Evolutionary conservation across 495 filamentous ascomycete genomes (phyloP).

Genomic region (Chlorociboria aeruginascens): DNA sequence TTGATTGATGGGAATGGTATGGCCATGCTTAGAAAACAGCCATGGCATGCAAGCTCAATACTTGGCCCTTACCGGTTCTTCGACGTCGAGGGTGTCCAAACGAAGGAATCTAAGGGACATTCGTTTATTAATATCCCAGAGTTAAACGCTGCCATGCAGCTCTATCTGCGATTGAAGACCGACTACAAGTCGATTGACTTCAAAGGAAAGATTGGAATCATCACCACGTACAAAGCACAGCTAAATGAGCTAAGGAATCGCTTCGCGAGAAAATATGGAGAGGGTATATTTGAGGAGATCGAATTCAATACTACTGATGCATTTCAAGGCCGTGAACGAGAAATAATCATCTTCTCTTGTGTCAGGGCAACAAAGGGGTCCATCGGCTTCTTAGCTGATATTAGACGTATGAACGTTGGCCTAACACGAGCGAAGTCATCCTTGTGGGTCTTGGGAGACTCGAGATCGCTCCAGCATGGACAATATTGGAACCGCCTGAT

Average conservation of each 20-base stretch:
- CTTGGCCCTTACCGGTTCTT: slow-evolving; percentile 97
- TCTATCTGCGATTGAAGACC: slow-evolving; percentile 63
- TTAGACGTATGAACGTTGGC: slow-evolving; percentile 98
- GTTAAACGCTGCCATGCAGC: slow-evolving; percentile 66
- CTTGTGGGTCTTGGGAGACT: slow-evolving; percentile 90
- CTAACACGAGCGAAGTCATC: slow-evolving; percentile 92
- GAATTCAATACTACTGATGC: slow-evolving; percentile 99
- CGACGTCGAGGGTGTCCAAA: slow-evolving; percentile 82
- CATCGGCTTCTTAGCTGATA: slow-evolving; percentile 96
- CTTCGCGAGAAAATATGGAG: slow-evolving; percentile 61
- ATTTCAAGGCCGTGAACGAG: slow-evolving; percentile 92
- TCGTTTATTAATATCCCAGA: slow-evolving; percentile 87
- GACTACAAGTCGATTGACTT: slow-evolving; percentile 63
- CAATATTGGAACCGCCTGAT: slow-evolving; percentile 84
- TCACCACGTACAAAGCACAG: slow-evolving; percentile 94
- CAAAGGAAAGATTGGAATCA: slow-evolving; percentile 81
- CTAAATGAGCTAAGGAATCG: slow-evolving; percentile 62
- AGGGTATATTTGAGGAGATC: slow-evolving; percentile 59
- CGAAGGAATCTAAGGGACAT: slow-evolving; percentile 61
- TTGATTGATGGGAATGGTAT: slow-evolving; percentile 78
- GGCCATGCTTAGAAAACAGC: slow-evolving; percentile 55
- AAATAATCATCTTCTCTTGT: slow-evolving; percentile 98
- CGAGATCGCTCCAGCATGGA: slow-evolving; percentile 69
- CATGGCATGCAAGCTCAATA: slow-evolving; percentile 74
- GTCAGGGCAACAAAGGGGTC: slow-evolving; percentile 85